Conservation (phyloP, 2,329 filamentous ascomycete genomes). For the Gnomoniopsis sp. region DNA sequence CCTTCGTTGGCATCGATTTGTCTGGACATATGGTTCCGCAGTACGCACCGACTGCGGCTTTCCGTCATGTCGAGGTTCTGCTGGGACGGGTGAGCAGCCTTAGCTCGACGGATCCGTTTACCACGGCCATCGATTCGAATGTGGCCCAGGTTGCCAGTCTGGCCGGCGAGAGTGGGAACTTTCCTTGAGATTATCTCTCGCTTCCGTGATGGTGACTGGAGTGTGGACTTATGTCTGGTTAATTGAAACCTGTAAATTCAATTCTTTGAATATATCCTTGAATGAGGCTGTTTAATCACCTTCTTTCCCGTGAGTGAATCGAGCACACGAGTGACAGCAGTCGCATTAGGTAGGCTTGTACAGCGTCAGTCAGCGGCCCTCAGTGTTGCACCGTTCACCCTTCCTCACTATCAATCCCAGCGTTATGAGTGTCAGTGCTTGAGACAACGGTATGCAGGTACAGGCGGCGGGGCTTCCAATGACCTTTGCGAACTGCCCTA, state of each 20-base stretch:
- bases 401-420: no score
- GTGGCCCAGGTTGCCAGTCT: conserved; percentile 22
- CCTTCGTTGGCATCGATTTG: conserved; percentile 61
- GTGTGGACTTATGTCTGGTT: no score
- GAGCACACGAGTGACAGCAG: neutral
- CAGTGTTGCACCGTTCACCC: no score
- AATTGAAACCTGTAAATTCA: neutral
- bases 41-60: conserved; percentile 65
- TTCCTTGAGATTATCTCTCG: neutral
- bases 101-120: conserved; percentile 37
- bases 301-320: neutral
- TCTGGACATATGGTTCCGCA: conserved; percentile 68
- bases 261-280: neutral
- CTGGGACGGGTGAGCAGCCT: conserved; percentile 65
- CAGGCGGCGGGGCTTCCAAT: no score
- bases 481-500: no score
- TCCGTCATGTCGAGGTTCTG: conserved; percentile 71
- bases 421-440: no score
- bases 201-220: neutral
- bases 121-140: conserved; percentile 25
- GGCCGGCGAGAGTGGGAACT: conserved; percentile 3
- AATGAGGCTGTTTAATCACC: neutral
- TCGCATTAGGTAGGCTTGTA: no score
- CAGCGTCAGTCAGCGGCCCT: no score
- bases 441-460: no score